phyloP scores from a whole-genome alignment of 2,329 filamentous ascomycete genomes.

The Cordyceps militaris region DNA sequence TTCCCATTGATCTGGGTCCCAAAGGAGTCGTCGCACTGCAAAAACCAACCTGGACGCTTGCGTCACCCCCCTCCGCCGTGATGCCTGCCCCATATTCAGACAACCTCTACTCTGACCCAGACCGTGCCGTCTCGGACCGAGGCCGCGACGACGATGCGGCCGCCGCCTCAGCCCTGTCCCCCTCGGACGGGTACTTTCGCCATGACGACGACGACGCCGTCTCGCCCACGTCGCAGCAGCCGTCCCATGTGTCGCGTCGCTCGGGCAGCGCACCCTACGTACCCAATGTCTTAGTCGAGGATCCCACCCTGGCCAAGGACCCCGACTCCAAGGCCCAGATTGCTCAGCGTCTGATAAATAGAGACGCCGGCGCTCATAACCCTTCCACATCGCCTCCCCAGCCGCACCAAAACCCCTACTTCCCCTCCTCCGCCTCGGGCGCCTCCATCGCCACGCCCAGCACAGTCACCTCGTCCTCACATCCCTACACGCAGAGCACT shows the following conservation, averaged over 20 bases:
- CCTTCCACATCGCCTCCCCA: slow-evolving; percentile 12
- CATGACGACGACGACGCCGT: slow-evolving; percentile 22
- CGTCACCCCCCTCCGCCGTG: slow-evolving; percentile 2
- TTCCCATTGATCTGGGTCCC: too few species aligned
- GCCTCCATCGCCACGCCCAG: slow-evolving; percentile 10
- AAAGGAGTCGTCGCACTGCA: too few species aligned
- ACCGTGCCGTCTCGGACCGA: slow-evolving; percentile 13
- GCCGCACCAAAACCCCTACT: slow-evolving; percentile 10
- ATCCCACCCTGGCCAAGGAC: slow-evolving; percentile 37
- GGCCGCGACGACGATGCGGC: slow-evolving; percentile 11
- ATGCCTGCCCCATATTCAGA: slow-evolving; percentile 24
- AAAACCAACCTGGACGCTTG: neutral
- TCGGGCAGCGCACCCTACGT: slow-evolving; percentile 35
- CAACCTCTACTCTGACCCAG: slow-evolving; percentile 22
- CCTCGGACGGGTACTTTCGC: slow-evolving; percentile 47
- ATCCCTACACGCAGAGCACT: neutral
- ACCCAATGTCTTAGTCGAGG: slow-evolving; percentile 42
- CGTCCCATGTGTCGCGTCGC: slow-evolving; percentile 17
- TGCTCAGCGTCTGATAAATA: slow-evolving; percentile 31
- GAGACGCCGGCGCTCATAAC: slow-evolving; percentile 11
- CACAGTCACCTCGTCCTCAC: slow-evolving; percentile 9
- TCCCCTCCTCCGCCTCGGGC: slow-evolving; percentile 2
- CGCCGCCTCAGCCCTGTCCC: slow-evolving; percentile 31
- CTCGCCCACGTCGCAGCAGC: slow-evolving; percentile 19
- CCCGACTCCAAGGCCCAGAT: slow-evolving; percentile 36